These are phyloP conservation scores for Ramaria rubella DNA, from an alignment of 768 basidiomycete species.

Conservation along the genomic window DNA sequence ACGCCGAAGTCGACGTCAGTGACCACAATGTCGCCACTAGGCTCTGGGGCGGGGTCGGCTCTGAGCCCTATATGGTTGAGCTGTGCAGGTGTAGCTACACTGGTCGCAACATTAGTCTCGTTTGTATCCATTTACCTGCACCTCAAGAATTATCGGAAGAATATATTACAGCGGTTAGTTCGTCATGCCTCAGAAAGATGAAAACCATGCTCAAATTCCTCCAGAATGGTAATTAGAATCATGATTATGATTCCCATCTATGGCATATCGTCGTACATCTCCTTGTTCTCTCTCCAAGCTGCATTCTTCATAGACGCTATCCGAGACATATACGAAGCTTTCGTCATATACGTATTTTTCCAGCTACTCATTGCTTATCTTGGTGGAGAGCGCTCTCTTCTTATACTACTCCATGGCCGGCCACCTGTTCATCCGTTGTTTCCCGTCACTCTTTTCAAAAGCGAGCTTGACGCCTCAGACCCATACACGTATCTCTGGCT, in stretches of 20 bases:
- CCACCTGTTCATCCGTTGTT: slow-evolving; percentile 84
- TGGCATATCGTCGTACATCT: slow-evolving; percentile 83
- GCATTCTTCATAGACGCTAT: slow-evolving; percentile 96
- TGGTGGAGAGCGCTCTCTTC: slow-evolving; percentile 88
- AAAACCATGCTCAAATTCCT: neutral
- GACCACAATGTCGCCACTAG: slow-evolving; percentile 6
- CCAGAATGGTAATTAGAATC: slow-evolving; percentile 86
- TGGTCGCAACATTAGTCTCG: slow-evolving; percentile 67
- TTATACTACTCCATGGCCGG: slow-evolving; percentile 88
- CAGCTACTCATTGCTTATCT: slow-evolving; percentile 73
- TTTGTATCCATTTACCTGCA: slow-evolving; percentile 72
- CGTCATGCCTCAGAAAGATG: neutral
- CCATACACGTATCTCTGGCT: slow-evolving; percentile 91
- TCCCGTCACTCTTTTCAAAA: slow-evolving; percentile 75
- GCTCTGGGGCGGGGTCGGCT: slow-evolving; percentile 48
- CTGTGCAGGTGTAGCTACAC: slow-evolving; percentile 55
- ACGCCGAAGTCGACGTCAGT: neutral
- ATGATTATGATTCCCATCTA: slow-evolving; percentile 98
- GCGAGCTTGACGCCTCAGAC: slow-evolving; percentile 89
- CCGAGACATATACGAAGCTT: slow-evolving; percentile 94
- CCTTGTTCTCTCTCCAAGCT: slow-evolving; percentile 87
- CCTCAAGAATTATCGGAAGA: slow-evolving; percentile 81
- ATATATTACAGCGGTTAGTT: slow-evolving; percentile 65
- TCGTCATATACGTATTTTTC: slow-evolving; percentile 93
- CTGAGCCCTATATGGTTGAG: slow-evolving; percentile 47